Conservation (phyloP, 192 early-diverging fungal genomes). For the Coemansia sp. region DNA sequence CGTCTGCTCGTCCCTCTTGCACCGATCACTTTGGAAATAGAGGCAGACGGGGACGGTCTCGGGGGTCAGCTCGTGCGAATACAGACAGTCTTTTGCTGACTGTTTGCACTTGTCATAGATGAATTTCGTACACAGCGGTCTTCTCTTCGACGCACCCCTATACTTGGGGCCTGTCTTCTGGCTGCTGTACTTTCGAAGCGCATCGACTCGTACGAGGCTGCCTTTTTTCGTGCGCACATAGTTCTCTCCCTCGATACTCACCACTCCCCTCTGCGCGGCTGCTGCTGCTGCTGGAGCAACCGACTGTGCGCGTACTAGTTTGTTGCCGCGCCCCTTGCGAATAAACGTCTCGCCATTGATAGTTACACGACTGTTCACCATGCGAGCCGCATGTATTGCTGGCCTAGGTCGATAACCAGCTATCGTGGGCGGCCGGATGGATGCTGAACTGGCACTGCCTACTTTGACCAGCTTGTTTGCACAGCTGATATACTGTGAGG, state of each 20-base stretch:
- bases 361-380: slow-evolving; percentile 3
- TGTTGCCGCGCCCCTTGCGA: slow-evolving; percentile 32
- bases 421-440: background rate
- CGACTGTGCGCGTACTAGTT: slow-evolving; percentile 30
- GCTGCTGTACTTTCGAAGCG: slow-evolving; percentile 9
- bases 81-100: slow-evolving; percentile 43
- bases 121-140: slow-evolving; percentile 33
- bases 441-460: slow-evolving; percentile 13
- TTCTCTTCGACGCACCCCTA: background rate
- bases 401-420: background rate
- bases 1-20: slow-evolving; percentile 41
- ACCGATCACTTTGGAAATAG: slow-evolving; percentile 66
- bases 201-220: slow-evolving; percentile 31
- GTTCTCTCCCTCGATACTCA: slow-evolving; percentile 36
- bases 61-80: slow-evolving; percentile 60
- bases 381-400: background rate
- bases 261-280: slow-evolving; percentile 4
- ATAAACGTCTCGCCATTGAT: slow-evolving; percentile 41
- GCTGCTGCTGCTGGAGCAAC: background rate
- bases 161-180: slow-evolving; percentile 3
- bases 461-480: slow-evolving; percentile 47
- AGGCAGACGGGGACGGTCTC: slow-evolving; percentile 61
- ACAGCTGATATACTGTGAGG: slow-evolving; percentile 20
- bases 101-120: slow-evolving; percentile 30
- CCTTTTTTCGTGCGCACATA: slow-evolving; percentile 44